Percentiles rank a stretch among this genome's conserved stretches.
phyloP scores from a whole-genome alignment of 108 stramenopile species.

The Cyclotella sp. region DNA sequence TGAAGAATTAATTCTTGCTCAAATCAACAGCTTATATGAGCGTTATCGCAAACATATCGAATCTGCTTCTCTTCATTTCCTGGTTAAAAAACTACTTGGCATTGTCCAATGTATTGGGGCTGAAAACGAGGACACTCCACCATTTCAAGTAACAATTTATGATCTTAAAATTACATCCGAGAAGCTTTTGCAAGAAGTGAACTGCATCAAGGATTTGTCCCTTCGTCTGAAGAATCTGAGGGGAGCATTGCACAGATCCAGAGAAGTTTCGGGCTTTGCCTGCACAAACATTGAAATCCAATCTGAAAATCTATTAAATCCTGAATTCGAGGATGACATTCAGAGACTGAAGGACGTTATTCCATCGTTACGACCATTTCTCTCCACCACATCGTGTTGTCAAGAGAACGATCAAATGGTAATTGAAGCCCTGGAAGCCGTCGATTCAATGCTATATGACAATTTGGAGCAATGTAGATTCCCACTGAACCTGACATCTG shows the following conservation, averaged over 20 bases:
- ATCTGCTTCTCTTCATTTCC: constrained; percentile 13
- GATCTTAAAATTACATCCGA: constrained; percentile 19
- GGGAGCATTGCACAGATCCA: constrained; percentile 23
- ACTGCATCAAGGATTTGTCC: constrained; percentile 17
- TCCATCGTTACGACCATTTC: constrained; percentile 2
- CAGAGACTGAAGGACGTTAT: constrained; percentile 17
- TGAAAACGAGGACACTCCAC: neutral
- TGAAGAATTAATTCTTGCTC: constrained; percentile 21
- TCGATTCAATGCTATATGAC: constrained; percentile 12
- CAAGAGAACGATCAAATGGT: constrained; percentile 1
- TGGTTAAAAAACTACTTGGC: constrained; percentile 8
- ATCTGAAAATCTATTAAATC: neutral
- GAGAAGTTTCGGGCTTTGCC: constrained; percentile 14
- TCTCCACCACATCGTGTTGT: neutral
- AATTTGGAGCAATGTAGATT: constrained; percentile 5
- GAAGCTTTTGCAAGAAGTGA: constrained; percentile 16
- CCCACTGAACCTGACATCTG: neutral
- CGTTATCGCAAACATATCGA: constrained; percentile 25
- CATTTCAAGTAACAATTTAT: neutral
- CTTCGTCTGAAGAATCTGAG: constrained; percentile 19
- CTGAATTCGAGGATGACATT: constrained; percentile 9
- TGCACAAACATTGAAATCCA: constrained; percentile 16
- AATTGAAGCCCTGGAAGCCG: constrained; percentile 10
- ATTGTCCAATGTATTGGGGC: constrained; percentile 4
- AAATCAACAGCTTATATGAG: constrained; percentile 29